Evolutionary conservation across 2,329 filamentous ascomycete genomes (phyloP).

Genomic region (Aspergillus sp.): DNA sequence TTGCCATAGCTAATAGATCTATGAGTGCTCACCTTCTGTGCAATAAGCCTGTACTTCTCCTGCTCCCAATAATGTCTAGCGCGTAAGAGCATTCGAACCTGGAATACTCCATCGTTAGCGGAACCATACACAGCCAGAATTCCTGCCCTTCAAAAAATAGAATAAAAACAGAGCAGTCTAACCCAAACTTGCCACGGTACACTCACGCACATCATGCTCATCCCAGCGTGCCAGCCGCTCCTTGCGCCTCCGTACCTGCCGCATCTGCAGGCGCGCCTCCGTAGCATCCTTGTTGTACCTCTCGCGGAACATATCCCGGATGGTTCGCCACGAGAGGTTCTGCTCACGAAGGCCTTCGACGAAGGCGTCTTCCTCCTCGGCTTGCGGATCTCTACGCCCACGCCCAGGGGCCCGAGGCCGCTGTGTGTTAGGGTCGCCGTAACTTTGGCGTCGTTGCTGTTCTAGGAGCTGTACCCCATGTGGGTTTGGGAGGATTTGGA

Average conservation of each 20-base stretch:
- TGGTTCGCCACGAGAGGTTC: conserved; percentile 39
- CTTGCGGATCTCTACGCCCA: conserved; percentile 36
- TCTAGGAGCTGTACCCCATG: conserved; percentile 40
- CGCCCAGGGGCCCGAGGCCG: conserved; percentile 32
- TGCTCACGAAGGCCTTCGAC: conserved; percentile 38
- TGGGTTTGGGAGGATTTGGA: conserved; percentile 41
- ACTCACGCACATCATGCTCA: conserved; percentile 47
- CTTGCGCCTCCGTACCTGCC: conserved; percentile 38
- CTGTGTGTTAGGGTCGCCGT: conserved; percentile 25
- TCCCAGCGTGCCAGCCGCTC: conserved; percentile 38
- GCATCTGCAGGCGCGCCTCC: conserved; percentile 44
- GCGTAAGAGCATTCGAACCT: conserved; percentile 38
- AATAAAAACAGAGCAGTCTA: not conserved
- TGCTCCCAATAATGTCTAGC: conserved; percentile 39
- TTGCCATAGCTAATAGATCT: not conserved
- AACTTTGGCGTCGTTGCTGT: conserved; percentile 32
- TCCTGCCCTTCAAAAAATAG: not conserved
- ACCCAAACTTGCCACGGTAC: conserved; percentile 11
- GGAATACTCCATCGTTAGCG: conserved; percentile 13
- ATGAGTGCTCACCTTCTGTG: conserved; percentile 34
- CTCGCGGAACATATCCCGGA: conserved; percentile 37
- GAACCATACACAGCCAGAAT: not conserved
- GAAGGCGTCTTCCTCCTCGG: conserved; percentile 41
- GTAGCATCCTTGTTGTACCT: conserved; percentile 39
- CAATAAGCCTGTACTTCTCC: conserved; percentile 40